Base-by-base conservation (phyloP, 2,329 filamentous ascomycete genomes). In the Exophiala sp. region DNA sequence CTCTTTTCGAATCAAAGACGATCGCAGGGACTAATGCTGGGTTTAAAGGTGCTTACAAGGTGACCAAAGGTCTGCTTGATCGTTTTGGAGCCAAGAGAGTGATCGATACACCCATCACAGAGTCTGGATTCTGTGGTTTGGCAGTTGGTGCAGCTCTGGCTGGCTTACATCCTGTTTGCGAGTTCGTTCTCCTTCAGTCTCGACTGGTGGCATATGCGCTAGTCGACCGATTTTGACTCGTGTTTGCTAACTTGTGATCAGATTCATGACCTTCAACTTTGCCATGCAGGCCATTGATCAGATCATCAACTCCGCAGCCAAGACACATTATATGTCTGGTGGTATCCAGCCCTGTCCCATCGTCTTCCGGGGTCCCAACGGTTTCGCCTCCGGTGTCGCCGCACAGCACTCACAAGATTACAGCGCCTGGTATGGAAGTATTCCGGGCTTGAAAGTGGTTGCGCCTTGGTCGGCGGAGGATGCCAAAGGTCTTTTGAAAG, bases 201-300 rank as follows among this genome's bases (percentile, higher is more conserved):
- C 32, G 32, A 34, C 5, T 18, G 14, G n/a, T 43, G 14, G 12
- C 12, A 24, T 10, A 40, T 18, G 8, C 11, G 34, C 21, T 40
- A 11, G 35, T 35, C 41, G 36, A 36, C 14, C 38, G 46, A 36
- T 29, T 29, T 5, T 29, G 24, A 29, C 7, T 8, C 5, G 24
- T 29, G 24, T 29, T 29, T 8, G 24, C 24, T 29, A 8, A 29
- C 24, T 5, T 29, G 16, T 42, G 58, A 94, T 88, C 83, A 94
- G 99, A 80, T 99, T 99, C 83, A 99, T 99, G 94, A 99, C 94
- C 69, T 97, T 96, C 85, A 99, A 99, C 84, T 97, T 97, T 72
- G 92, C 94, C 75, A 99, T 99, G 94, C 94, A 99, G 80, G 90
- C 94, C 72, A 99, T 99, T 75, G 94, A 99, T 74, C 94, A 99